Evolutionary conservation across 2,329 filamentous ascomycete genomes (phyloP).

Genomic region (Sporothrix luriei): DNA sequence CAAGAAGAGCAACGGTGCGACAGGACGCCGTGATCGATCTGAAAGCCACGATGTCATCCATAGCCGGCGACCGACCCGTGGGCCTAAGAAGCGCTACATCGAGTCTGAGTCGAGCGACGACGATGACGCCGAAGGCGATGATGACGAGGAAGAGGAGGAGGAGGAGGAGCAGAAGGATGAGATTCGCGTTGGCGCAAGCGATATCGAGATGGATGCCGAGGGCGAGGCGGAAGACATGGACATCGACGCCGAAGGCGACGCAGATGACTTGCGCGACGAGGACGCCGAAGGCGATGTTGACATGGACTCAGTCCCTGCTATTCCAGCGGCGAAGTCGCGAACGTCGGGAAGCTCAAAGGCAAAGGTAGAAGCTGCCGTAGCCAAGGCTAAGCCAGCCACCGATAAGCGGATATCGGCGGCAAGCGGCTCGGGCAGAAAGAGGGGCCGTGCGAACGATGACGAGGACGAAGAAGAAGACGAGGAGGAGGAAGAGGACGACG

Average conservation of each 20-base stretch:
- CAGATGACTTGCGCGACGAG: constrained; percentile 43
- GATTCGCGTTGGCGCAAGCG: constrained; percentile 38
- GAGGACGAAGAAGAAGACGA: constrained; percentile 31
- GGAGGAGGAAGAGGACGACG: constrained; percentile 42
- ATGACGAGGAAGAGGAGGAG: constrained; percentile 30
- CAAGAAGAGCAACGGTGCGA: constrained; percentile 23
- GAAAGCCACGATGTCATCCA: constrained; percentile 53
- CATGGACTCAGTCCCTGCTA: constrained; percentile 48
- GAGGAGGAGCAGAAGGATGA: constrained; percentile 39
- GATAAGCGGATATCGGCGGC: constrained; percentile 30
- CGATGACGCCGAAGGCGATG: constrained; percentile 32
- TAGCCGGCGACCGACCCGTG: constrained; percentile 55
- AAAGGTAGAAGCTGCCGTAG: constrained; percentile 29
- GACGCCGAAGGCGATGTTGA: constrained; percentile 57
- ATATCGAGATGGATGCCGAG: constrained; percentile 46
- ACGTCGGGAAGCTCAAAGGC: constrained; percentile 36
- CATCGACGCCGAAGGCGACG: constrained; percentile 50
- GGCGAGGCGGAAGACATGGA: constrained; percentile 49
- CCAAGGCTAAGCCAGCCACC: constrained; percentile 39
- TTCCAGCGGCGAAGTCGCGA: constrained; percentile 53
- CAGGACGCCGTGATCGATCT: constrained; percentile 45
- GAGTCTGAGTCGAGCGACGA: constrained; percentile 51
- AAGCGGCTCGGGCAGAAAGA: background rate
- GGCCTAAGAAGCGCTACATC: constrained; percentile 62
- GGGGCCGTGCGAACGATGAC: constrained; percentile 20